Base-by-base conservation (phyloP, 768 basidiomycete species). In the Lyophyllum semitale region DNA sequence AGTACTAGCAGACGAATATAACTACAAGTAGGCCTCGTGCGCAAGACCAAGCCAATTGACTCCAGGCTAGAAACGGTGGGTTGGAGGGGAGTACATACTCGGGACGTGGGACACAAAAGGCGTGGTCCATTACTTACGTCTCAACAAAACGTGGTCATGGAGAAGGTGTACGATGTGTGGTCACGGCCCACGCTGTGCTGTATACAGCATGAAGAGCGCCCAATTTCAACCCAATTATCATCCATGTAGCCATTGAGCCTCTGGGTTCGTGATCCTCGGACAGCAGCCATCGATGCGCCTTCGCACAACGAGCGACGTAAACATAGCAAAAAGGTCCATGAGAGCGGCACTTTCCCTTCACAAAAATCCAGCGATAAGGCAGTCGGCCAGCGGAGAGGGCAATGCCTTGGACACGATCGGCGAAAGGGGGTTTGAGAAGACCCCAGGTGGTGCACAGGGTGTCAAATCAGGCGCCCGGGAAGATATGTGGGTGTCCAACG, bases 51-150 rank as follows among this genome's bases (percentile, higher is more conserved):
- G n/a, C n/a, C n/a, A n/a, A n/a, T n/a, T n/a, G n/a, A n/a, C n/a
- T n/a, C n/a, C n/a, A n/a, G n/a, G n/a, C n/a, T n/a, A n/a, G n/a
- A n/a, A n/a, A n/a, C n/a, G n/a, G n/a, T n/a, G n/a, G n/a, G n/a
- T n/a, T n/a, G n/a, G n/a, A n/a, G n/a, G n/a, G n/a, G n/a, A n/a
- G n/a, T n/a, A n/a, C n/a, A n/a, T n/a, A n/a, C n/a, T n/a, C n/a
- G n/a, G n/a, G n/a, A n/a, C n/a, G n/a, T 42, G 30, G 26, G n/a
- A 42, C 30, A 33, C 41, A 15, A 40, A 35, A 50, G 33, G 41
- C 48, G 26, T 55, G 48, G 37, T 50, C 49, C 35, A 13, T 46
- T 38, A 51, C 37, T 56, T 56, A 56, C 55, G 55, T 56, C 35
- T 15, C 26, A 38, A 15, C 25, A 32, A 22, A 55, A 46, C 25